phyloP scores from a whole-genome alignment of 2,329 filamentous ascomycete species.

The Scedosporium dehoogii region DNA sequence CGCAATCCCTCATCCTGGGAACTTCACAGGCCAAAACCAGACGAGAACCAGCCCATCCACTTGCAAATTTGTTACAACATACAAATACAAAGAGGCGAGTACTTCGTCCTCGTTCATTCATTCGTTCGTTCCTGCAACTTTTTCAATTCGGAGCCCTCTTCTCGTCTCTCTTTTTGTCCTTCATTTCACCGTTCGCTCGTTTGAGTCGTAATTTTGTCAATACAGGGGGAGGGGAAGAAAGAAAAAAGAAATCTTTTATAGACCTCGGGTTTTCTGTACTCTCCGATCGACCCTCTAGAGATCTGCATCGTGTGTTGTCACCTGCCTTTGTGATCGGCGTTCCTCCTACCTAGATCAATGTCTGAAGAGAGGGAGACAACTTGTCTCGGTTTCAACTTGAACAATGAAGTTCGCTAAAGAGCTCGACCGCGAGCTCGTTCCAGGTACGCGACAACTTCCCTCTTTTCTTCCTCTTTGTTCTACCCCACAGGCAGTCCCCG shows the following conservation, averaged over 20 bases:
- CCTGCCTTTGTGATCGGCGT: not conserved
- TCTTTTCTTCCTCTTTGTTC: conserved; percentile 2
- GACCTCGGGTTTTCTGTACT: too few relatives aligned
- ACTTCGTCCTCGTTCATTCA: not conserved
- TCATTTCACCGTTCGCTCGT: too few relatives aligned
- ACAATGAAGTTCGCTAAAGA: conserved; percentile 64
- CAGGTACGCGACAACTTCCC: conserved; percentile 39
- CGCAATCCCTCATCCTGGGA: too few relatives aligned
- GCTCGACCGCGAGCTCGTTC: conserved; percentile 77
- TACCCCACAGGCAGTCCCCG: not conserved
- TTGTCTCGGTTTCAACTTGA: not conserved
- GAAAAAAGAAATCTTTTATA: too few relatives aligned
- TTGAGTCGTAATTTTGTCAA: too few relatives aligned
- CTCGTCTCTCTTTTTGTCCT: too few relatives aligned
- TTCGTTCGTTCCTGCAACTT: not conserved
- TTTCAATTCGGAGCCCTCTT: too few relatives aligned
- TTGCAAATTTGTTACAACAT: too few relatives aligned
- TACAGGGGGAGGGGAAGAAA: too few relatives aligned
- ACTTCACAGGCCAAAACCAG: too few relatives aligned
- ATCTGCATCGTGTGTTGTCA: not conserved
- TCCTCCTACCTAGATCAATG: not conserved
- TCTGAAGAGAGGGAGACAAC: not conserved
- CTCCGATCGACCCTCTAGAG: too few relatives aligned
- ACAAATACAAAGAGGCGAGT: not conserved
- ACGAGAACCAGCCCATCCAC: too few relatives aligned